These are phyloP conservation scores for Ceratocystiopsis brevicomis DNA, from an alignment of 2,329 filamentous ascomycete genomes.

Conservation along the genomic window DNA sequence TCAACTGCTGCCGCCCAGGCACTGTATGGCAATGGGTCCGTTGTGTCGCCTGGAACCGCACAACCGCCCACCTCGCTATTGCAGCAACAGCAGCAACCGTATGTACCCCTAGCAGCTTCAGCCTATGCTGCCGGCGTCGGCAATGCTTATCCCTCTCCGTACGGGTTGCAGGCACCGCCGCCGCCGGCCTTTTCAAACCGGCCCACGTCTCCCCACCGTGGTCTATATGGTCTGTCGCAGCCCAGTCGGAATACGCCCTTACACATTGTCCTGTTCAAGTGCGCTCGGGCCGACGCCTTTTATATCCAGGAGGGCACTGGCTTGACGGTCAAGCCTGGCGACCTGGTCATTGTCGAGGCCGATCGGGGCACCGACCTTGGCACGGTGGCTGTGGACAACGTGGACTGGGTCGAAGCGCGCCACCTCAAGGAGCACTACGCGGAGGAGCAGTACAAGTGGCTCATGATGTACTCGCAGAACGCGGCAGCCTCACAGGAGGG, in stretches of 20 bases:
- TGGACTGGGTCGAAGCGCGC: constrained; percentile 74
- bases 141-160: constrained; percentile 28
- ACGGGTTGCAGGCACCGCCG: constrained; percentile 23
- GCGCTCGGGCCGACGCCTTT: constrained; percentile 84
- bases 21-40: constrained; percentile 5
- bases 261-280: constrained; percentile 93
- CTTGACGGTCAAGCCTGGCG: constrained; percentile 72
- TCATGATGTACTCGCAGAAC: constrained; percentile 94
- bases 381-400: constrained; percentile 73
- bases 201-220: constrained; percentile 41
- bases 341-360: constrained; percentile 92
- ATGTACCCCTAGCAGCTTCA: constrained; percentile 12
- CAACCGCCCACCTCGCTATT: neutral
- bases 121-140: neutral
- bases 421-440: constrained; percentile 79
- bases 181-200: constrained; percentile 23
- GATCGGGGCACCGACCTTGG: constrained; percentile 92
- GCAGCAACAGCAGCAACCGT: constrained; percentile 1
- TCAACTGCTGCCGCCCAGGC: constrained; percentile 1
- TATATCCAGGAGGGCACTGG: constrained; percentile 94
- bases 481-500: constrained; percentile 44
- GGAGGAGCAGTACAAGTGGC: constrained; percentile 92
- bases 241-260: constrained; percentile 50
- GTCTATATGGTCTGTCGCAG: constrained; percentile 40
- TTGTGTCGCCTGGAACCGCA: neutral